A percentile compares a stretch with the other conserved stretches of the same genome.
These are phyloP conservation scores for Pistacia vera DNA, from an alignment of 345 rosid species.

Conservation along the genomic window DNA sequence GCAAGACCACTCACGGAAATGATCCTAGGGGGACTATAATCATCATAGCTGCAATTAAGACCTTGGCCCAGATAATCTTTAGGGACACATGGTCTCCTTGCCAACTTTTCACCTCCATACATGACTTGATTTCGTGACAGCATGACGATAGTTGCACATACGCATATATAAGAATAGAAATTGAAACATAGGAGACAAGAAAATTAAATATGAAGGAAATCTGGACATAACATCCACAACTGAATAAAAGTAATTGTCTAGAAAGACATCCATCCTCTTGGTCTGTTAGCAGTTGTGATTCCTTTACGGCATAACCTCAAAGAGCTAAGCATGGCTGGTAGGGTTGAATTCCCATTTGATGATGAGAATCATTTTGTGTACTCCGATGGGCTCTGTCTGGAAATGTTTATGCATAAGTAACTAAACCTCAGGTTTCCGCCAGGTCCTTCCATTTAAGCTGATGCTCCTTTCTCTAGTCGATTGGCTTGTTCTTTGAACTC, in stretches of 20 bases:
- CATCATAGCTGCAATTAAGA: constrained; percentile 35
- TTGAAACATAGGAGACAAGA: not conserved
- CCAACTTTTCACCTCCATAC: constrained; percentile 43
- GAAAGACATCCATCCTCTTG: not conserved
- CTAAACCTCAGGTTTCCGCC: not conserved
- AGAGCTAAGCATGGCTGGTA: not conserved
- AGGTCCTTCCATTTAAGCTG: not conserved
- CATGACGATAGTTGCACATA: constrained; percentile 22
- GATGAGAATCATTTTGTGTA: not conserved
- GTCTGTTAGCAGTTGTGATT: not conserved
- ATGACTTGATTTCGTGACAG: constrained; percentile 37
- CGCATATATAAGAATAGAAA: not conserved
- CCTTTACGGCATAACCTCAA: not conserved
- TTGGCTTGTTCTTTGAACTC: constrained; percentile 16
- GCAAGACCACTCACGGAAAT: constrained; percentile 38
- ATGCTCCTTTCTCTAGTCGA: not conserved
- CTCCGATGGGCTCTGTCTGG: not conserved
- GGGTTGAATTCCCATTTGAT: not conserved
- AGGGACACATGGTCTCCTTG: constrained; percentile 57
- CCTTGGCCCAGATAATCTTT: constrained; percentile 43
- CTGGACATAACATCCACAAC: not conserved
- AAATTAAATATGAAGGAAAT: not conserved
- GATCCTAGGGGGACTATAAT: constrained; percentile 22
- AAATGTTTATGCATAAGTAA: not conserved
- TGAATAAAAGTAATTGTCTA: not conserved